These are phyloP conservation scores for Erysimum pusillum DNA, from an alignment of 441 rosid genomes.

Conservation along the genomic window DNA sequence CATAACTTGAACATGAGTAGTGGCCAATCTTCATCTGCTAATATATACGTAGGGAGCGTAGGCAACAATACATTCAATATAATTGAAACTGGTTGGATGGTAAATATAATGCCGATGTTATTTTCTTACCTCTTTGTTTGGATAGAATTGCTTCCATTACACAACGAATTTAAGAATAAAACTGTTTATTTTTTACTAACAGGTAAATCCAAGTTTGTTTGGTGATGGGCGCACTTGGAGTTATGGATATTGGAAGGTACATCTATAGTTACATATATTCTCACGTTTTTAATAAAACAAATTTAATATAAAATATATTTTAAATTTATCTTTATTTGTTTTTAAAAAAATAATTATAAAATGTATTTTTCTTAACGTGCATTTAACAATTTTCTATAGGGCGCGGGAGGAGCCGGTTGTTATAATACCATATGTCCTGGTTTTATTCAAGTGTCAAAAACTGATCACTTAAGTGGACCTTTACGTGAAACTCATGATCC, in stretches of 20 bases:
- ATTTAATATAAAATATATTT: not conserved
- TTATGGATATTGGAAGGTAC: conserved; percentile 23
- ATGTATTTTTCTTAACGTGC: too few species aligned
- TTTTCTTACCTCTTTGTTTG: not conserved
- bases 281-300: not conserved
- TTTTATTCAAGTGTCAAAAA: conserved; percentile 17
- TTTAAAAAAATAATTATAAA: too few species aligned
- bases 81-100: conserved; percentile 28
- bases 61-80: not conserved
- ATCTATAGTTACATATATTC: not conserved
- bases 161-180: not conserved
- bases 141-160: not conserved
- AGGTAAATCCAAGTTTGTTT: conserved; percentile 19
- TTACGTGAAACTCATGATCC: not conserved
- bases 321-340: not conserved
- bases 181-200: not conserved
- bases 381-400: not conserved
- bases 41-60: not conserved
- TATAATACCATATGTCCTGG: not conserved
- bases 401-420: not conserved
- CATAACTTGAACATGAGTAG: not conserved
- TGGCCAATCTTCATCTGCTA: not conserved
- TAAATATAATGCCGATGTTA: not conserved
- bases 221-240: conserved; percentile 27
- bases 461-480: not conserved